Percentiles rank a stretch among this genome's conserved stretches.
Conservation (phyloP, 805 yeast species). For the Barnettozyma vustinii region DNA sequence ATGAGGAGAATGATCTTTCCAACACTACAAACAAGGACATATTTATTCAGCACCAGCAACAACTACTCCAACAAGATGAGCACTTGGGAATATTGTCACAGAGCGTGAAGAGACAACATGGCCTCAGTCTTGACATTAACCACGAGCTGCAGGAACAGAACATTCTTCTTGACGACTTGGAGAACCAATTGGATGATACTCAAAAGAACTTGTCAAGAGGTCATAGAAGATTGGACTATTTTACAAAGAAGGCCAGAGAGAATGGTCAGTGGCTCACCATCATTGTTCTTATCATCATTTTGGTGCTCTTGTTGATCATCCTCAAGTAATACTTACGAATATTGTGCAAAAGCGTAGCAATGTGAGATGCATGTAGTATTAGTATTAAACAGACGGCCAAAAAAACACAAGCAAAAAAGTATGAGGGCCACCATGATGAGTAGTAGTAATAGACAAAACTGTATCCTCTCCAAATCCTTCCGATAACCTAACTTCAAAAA, state of each 20-base stretch:
- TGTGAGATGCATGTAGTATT: neutral
- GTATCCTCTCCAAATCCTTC: neutral
- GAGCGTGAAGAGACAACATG: constrained; percentile 40
- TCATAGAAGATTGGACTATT: constrained; percentile 32
- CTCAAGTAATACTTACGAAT: constrained; percentile 24
- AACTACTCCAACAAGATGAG: constrained; percentile 40
- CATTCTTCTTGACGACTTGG: constrained; percentile 44
- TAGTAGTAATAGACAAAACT: neutral
- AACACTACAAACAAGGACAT: constrained; percentile 30
- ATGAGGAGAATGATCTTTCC: constrained; percentile 10
- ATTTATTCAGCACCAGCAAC: constrained; percentile 42
- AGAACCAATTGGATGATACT: constrained; percentile 38
- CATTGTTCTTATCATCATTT: constrained; percentile 35
- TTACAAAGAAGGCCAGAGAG: constrained; percentile 37
- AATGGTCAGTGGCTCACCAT: constrained; percentile 48
- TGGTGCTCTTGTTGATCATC: constrained; percentile 38
- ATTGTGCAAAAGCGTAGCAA: neutral
- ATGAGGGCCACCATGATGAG: neutral
- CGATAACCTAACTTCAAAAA: neutral
- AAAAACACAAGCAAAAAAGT: too few relatives aligned
- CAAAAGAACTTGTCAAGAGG: constrained; percentile 38
- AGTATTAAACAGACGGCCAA: neutral
- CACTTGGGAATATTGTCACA: constrained; percentile 35
- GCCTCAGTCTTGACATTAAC: constrained; percentile 41
- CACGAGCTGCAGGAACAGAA: constrained; percentile 44